Conservation (phyloP, 208 protist species). For the Crithidia thermophila region DNA sequence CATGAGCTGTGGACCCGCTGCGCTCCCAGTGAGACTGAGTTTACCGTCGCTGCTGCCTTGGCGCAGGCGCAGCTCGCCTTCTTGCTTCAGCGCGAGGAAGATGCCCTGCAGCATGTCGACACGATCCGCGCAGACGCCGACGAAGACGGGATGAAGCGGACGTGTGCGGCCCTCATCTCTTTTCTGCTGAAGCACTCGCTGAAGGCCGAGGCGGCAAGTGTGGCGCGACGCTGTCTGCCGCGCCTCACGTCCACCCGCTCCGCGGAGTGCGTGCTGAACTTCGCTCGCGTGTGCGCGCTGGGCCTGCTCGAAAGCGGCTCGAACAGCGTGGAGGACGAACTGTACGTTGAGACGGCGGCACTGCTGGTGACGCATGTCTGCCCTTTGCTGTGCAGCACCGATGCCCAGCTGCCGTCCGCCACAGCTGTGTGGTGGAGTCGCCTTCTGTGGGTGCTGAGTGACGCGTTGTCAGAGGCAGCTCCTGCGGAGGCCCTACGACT, state of each 20-base stretch:
- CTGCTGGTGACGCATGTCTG: slow-evolving; percentile 16
- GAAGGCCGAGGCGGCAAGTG: slow-evolving; percentile 3
- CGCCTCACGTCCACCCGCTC: background rate
- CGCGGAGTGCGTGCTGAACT: slow-evolving; percentile 17
- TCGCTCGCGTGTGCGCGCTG: slow-evolving; percentile 36
- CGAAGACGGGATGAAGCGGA: background rate
- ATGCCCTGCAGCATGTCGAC: background rate
- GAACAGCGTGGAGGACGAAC: background rate
- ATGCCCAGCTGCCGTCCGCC: background rate
- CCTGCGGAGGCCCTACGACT: slow-evolving; percentile 22
- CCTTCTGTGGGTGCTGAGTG: slow-evolving; percentile 34
- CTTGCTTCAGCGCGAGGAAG: slow-evolving; percentile 2
- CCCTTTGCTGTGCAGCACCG: background rate
- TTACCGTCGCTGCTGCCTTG: background rate
- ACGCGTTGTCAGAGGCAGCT: slow-evolving; percentile 10
- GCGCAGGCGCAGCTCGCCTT: slow-evolving; percentile 25
- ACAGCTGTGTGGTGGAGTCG: slow-evolving; percentile 41
- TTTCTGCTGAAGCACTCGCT: slow-evolving; percentile 15
- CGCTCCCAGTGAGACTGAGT: background rate
- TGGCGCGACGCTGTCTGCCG: slow-evolving; percentile 10
- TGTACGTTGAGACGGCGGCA: too few species aligned
- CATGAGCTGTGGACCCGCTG: background rate
- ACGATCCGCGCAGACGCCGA: background rate
- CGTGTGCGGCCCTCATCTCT: slow-evolving; percentile 24
- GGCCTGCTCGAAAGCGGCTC: slow-evolving; percentile 5